Base-by-base conservation (phyloP, 495 filamentous ascomycete species). In the Polyplosphaeria fusca region DNA sequence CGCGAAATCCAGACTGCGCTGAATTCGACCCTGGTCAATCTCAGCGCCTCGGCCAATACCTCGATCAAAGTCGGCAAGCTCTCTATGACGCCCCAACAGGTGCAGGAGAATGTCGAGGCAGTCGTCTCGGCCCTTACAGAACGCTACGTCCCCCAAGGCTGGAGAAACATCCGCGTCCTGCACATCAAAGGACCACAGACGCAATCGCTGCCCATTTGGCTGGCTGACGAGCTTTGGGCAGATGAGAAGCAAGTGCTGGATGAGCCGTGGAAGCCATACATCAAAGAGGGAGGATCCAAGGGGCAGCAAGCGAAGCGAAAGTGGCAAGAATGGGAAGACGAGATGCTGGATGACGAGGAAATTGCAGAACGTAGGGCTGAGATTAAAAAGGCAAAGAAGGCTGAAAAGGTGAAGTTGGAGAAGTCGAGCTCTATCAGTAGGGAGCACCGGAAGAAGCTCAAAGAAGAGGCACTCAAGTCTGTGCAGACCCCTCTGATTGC, bases 141-240 rank as follows among this genome's bases (percentile, higher is more conserved):
- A 30, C 89, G 87, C 70, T 87, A 85, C 52, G 79, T 97, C 4
- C 79, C 90, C 4, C 83, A 89, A 63, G 83, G 88, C 52, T 96
- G 91, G 91, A 80, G 81, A 56, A 89, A 88, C 67, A 81, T 97
- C 46, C 83, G 85, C 70, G 79, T 80, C 43, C 69, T 97, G 42
- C 90, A 95, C 73, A 77, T 98, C 72, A 98, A 97, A 77, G 86
- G 87, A 5, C 84, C 88, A 9, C 82, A 85, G 61, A 94, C 90
- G 9, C 86, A 82, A 55, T 89, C 91, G 12, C 75, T 98, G 62
- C 93, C 93, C 13, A 83, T 98, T 57, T 98, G 89, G 86, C 75
- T 96, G 66, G 86, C 93, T 7, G 82, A 85, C 65, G 88, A 97
- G 75, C 73, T 98, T 47, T 98, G 91, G 89, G 74, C 86, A 27